Conservation (phyloP, 371 early-diverging fungal genomes). For the Funneliformis caledonium region DNA sequence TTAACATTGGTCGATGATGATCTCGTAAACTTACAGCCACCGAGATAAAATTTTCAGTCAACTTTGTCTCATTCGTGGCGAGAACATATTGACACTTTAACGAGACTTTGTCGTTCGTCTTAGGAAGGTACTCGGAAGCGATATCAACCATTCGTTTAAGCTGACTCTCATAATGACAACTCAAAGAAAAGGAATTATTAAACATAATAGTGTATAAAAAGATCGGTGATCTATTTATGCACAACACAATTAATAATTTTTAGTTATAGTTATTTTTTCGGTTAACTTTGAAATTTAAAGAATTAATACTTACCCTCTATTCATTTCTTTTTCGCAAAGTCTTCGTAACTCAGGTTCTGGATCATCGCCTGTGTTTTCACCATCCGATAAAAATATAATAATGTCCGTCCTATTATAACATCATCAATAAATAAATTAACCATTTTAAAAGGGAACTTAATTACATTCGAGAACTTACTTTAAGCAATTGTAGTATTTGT, state of each 20-base stretch:
- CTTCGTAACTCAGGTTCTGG: constrained; percentile 2
- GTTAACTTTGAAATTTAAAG: no score
- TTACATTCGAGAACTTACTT: constrained; percentile 22
- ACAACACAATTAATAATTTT: no score
- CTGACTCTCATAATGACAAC: not conserved
- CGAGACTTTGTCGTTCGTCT: not conserved
- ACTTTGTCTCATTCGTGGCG: not conserved
- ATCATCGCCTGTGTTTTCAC: constrained; percentile 9
- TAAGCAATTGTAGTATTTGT: constrained; percentile 22
- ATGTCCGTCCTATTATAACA: constrained; percentile 19
- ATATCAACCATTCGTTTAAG: constrained; percentile 37
- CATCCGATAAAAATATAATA: constrained; percentile 38
- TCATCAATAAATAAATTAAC: no score
- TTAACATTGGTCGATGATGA: constrained; percentile 34
- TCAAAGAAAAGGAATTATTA: not conserved
- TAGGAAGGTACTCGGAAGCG: constrained; percentile 20
- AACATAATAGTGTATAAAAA: constrained; percentile 31
- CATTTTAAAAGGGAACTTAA: no score
- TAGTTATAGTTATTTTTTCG: no score
- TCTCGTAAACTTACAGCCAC: constrained; percentile 33
- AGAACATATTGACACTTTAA: constrained; percentile 32
- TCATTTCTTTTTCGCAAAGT: constrained; percentile 12
- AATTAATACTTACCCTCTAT: constrained; percentile 25
- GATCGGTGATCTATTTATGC: constrained; percentile 16
- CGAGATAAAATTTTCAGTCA: constrained; percentile 24